Evolutionary conservation across 495 filamentous ascomycete genomes (phyloP), one percentile per base, ranked within the genome.

Genomic region (Penicillium maclennaniae): DNA sequence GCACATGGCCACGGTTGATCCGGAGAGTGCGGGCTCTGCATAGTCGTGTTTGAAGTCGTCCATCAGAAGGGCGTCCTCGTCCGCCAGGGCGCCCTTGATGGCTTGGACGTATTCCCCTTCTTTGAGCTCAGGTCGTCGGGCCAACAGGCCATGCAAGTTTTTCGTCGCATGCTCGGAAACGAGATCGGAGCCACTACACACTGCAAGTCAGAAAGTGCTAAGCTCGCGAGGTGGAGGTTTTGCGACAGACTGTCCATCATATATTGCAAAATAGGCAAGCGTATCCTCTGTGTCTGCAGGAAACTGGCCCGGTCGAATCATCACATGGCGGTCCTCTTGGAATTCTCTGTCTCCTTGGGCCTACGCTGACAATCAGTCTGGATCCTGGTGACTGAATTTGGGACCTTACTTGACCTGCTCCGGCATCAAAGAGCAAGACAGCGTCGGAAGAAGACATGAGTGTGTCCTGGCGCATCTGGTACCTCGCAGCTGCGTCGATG

Each of bases 221-320:
- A 19, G n/a, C 20, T 6, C 7, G 5, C n/a, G 23, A 23, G 23
- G 23, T 23, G 36, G 36, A 34, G 8, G 15, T 21, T 41, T 31
- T 3, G n/a, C 14, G 6, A 34, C 72, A 53, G 59, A 75, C 72
- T 75, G 70, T 36, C 72, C 72, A 40, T 75, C 72, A 48, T 72
- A 75, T 12, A 73, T 56, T 10, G 69, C 70, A 51, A 75, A 69
- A 37, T 71, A 64, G 8, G 65, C 72, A 16, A 75, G 14, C 14
- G 65, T 67, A n/a, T 71, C 66, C 15, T 66, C 45, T 16, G 60
- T 61, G 6, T 62, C 41, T 7, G 56, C 56, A 15, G 60, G 60
- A 50, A 75, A 72, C 7, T 69, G 58, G 2, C 67, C 59, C 34
- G 72, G 69, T 20, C 61, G 43, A 19, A 73, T 45, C 15, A 69